Evolutionary conservation across 176 grass and related monocot species (phyloP).

Genomic region (Chrysopogon serrulatus): DNA sequence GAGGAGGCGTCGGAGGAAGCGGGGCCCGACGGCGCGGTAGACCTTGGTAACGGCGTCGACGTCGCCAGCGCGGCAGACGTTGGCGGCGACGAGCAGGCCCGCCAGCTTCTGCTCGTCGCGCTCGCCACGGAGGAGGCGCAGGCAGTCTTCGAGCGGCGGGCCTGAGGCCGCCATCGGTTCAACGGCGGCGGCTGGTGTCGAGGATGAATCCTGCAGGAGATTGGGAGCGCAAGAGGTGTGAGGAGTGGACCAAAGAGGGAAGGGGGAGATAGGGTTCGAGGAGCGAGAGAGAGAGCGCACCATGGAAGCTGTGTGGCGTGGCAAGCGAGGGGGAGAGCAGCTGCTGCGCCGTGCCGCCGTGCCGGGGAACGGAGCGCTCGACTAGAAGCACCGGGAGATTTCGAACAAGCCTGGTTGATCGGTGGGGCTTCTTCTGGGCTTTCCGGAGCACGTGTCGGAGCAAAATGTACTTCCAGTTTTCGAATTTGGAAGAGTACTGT

Average conservation of each 20-base stretch:
- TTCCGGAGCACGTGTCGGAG: too few relatives aligned
- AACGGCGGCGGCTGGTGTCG: neutral
- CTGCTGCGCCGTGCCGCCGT: neutral
- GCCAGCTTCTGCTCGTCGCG: slow-evolving; percentile 91
- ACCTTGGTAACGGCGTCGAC: slow-evolving; percentile 44
- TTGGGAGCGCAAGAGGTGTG: neutral
- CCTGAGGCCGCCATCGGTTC: neutral
- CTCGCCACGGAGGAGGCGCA: slow-evolving; percentile 67
- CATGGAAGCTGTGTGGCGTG: slow-evolving; percentile 7
- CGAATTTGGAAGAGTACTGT: too few relatives aligned
- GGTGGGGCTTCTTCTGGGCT: too few relatives aligned
- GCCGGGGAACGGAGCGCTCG: neutral
- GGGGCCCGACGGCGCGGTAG: slow-evolving; percentile 60
- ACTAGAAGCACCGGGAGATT: neutral
- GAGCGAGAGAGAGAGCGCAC: neutral
- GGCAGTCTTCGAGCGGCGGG: slow-evolving; percentile 56
- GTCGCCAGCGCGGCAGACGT: slow-evolving; percentile 62
- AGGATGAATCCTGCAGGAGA: slow-evolving; percentile 28
- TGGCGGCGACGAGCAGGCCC: slow-evolving; percentile 79
- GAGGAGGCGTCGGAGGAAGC: slow-evolving; percentile 41
- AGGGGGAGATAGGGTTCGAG: neutral
- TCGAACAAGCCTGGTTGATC: neutral
- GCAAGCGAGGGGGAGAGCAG: neutral
- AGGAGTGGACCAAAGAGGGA: neutral
- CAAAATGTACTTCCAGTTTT: too few relatives aligned